These are phyloP conservation scores for Sclerotinia glacialis DNA, from an alignment of 2,329 filamentous ascomycete genomes.

Conservation along the genomic window DNA sequence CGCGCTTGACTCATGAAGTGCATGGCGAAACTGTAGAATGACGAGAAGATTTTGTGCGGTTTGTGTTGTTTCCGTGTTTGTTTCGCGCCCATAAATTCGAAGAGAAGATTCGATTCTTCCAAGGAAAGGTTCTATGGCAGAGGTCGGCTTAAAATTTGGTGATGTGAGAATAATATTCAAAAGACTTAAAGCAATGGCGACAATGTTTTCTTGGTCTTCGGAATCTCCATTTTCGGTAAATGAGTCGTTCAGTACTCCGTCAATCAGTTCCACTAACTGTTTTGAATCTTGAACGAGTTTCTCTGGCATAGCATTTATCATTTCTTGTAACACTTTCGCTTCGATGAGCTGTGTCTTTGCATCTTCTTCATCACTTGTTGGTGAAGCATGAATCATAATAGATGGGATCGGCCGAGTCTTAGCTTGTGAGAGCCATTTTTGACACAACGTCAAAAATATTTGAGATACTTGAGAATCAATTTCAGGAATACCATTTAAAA, in stretches of 20 bases:
- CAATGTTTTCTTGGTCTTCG: slow-evolving; percentile 46
- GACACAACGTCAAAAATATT: slow-evolving; percentile 59
- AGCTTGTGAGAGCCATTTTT: slow-evolving; percentile 51
- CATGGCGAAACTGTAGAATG: slow-evolving; percentile 55
- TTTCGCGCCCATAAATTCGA: slow-evolving; percentile 42
- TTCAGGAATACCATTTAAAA: slow-evolving; percentile 46
- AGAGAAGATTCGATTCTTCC: slow-evolving; percentile 50
- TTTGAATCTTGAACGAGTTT: slow-evolving; percentile 62
- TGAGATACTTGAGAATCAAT: slow-evolving; percentile 49
- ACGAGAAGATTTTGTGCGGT: slow-evolving; percentile 57
- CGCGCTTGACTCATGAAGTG: slow-evolving; percentile 45
- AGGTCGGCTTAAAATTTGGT: slow-evolving; percentile 52
- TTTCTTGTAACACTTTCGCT: slow-evolving; percentile 60
- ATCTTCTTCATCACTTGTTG: slow-evolving; percentile 41
- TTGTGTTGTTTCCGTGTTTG: slow-evolving; percentile 46
- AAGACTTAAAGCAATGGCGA: slow-evolving; percentile 56
- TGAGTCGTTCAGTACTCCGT: slow-evolving; percentile 51
- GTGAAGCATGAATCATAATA: slow-evolving; percentile 37
- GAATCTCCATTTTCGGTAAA: slow-evolving; percentile 40
- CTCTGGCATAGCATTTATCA: slow-evolving; percentile 62
- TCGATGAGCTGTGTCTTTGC: slow-evolving; percentile 52
- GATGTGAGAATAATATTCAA: slow-evolving; percentile 59
- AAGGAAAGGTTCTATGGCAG: slow-evolving; percentile 44
- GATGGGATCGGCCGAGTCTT: slow-evolving; percentile 3
- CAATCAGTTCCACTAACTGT: slow-evolving; percentile 62